Base-by-base conservation (phyloP, 352 stramenopile species). In the Phytophthora colocasiae region DNA sequence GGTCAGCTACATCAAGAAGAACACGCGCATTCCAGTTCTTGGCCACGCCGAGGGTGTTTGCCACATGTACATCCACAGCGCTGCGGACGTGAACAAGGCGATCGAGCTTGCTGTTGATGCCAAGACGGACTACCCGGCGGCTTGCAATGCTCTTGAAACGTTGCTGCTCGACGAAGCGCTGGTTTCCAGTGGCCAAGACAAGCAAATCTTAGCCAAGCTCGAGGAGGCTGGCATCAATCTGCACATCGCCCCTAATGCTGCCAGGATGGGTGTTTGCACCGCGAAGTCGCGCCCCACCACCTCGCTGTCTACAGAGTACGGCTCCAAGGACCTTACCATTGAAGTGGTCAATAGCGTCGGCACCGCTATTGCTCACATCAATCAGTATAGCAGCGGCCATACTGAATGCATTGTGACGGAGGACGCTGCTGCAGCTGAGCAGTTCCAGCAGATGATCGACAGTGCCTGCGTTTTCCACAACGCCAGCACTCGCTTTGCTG, bases 391-490 rank as follows among this genome's bases (percentile, higher is more conserved):
- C 63, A 98, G 89, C 67, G 91, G 92, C n/a, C 98, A 99, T 81
- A 99, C 98, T 9, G 98, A 99, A 68, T 82, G 81, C 31, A 99
- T 99, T 68, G 89, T 99, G 17, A 99, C 96, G 32, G 92, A 98
- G 49, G 90, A 98, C 62, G 66, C 81, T 19, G 79, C 73, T 11
- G 87, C 76, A 4, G 97, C 94, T 3, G 61, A 80, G 45, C 58
- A 73, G 49, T 94, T 96, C 61, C 81, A 91, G 62, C 75, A 89
- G 53, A 79, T 87, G 63, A 87, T 99, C 11, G 97, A 99, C 89
- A 97, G 93, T 44, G 97, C 97, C 19, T 99, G 96, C 70, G 97
- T 99, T 22, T 99, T 99, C 83, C 96, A 99, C 82, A 99, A 99
- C 72, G 96, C 95, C 31, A 99, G 93, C 44, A 99, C 97, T 49